Percentiles rank a stretch among this genome's conserved stretches.
These are phyloP conservation scores for Phaeosphaeria sp. DNA, from an alignment of 2,329 filamentous ascomycete genomes.

Conservation along the genomic window DNA sequence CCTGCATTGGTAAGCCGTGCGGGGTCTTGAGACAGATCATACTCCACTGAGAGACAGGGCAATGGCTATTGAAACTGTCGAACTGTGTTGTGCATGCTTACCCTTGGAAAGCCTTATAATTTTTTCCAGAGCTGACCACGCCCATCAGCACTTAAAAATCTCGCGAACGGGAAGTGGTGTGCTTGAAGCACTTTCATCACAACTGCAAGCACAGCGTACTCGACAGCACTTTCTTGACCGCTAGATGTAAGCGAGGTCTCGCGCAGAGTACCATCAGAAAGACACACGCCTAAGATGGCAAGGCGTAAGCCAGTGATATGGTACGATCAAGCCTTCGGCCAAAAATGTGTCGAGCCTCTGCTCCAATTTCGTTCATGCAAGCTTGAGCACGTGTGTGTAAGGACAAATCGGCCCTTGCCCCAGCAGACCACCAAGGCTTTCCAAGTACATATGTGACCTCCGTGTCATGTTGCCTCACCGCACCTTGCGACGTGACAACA, in stretches of 20 bases:
- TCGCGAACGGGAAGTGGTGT: not conserved
- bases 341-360: not conserved
- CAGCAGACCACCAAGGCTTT: not conserved
- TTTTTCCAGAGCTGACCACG: too few species aligned
- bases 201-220: not conserved
- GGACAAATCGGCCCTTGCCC: not conserved
- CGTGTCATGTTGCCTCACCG: not conserved
- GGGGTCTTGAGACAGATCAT: slow-evolving; percentile 1
- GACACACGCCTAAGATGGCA: too few species aligned
- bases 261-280: not conserved
- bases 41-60: not conserved
- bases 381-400: not conserved
- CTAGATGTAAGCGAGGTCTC: not conserved
- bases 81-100: too few species aligned
- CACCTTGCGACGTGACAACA: not conserved
- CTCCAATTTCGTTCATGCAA: too few species aligned
- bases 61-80: too few species aligned
- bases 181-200: not conserved
- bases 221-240: not conserved
- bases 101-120: too few species aligned
- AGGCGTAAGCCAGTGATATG: not conserved
- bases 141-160: not conserved
- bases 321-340: not conserved
- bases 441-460: not conserved
- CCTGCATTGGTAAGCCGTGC: slow-evolving; percentile 14